Evolutionary conservation across 768 basidiomycete species (phyloP).

Genomic region (Pisolithus marmoratus): DNA sequence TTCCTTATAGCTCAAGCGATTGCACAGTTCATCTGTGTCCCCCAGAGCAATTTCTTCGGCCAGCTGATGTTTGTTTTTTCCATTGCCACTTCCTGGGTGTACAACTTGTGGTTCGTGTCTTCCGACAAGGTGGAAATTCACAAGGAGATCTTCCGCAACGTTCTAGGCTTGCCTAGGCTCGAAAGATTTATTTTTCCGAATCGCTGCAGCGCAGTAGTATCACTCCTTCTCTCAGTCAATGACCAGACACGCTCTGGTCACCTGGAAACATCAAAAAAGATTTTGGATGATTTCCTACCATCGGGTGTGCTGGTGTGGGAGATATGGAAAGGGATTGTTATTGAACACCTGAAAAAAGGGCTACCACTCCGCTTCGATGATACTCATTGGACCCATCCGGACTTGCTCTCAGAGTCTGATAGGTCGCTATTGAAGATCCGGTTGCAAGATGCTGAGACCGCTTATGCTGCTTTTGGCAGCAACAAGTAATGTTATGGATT

Average conservation of each 20-base stretch:
- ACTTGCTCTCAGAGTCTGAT: not conserved
- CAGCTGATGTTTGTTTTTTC: too few species aligned
- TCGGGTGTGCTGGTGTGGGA: too few species aligned
- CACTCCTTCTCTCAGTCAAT: conserved; percentile 8
- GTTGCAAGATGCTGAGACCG: not conserved
- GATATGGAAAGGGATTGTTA: not conserved
- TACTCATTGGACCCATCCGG: too few species aligned
- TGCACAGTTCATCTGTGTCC: too few species aligned
- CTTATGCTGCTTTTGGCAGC: too few species aligned
- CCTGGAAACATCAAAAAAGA: not conserved
- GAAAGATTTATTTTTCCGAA: conserved; percentile 7
- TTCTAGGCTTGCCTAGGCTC: not conserved
- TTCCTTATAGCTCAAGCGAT: too few species aligned
- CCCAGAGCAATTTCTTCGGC: too few species aligned
- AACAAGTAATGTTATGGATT: too few species aligned
- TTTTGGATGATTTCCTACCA: too few species aligned
- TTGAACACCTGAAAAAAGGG: not conserved
- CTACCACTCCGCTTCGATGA: not conserved
- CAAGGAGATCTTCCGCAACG: not conserved
- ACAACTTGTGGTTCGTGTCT: conserved; percentile 23
- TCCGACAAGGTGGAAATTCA: conserved; percentile 26
- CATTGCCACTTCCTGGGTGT: conserved; percentile 20
- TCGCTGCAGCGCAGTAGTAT: conserved; percentile 7
- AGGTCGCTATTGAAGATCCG: not conserved
- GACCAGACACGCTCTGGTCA: too few species aligned